These are phyloP conservation scores for Crataegus laevigata DNA, from an alignment of 306 rosid genomes.

Conservation along the genomic window DNA sequence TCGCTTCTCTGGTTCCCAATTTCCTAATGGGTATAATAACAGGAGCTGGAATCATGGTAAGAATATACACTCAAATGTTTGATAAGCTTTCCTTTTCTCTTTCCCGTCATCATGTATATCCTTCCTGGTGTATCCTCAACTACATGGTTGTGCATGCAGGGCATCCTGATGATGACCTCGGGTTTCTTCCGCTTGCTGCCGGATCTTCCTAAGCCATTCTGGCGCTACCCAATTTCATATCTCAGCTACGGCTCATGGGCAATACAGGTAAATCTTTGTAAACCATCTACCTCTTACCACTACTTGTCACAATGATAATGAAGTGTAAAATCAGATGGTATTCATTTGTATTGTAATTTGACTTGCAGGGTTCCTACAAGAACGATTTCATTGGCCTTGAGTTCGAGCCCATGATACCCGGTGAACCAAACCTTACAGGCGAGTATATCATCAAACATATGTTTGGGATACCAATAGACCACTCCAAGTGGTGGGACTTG, in stretches of 20 bases:
- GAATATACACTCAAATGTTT: slow-evolving; percentile 13
- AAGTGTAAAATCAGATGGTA: neutral
- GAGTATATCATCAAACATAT: slow-evolving; percentile 45
- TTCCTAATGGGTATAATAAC: slow-evolving; percentile 94
- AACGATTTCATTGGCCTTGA: slow-evolving; percentile 82
- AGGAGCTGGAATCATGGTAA: slow-evolving; percentile 94
- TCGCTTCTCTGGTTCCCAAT: slow-evolving; percentile 93
- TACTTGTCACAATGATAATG: neutral
- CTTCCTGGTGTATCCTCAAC: neutral
- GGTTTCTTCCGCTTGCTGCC: slow-evolving; percentile 71
- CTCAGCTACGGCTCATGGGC: slow-evolving; percentile 89
- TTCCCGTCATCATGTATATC: neutral
- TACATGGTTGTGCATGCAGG: slow-evolving; percentile 41
- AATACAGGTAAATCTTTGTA: slow-evolving; percentile 47
- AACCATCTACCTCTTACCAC: neutral
- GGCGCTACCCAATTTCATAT: slow-evolving; percentile 90
- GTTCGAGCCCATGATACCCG: slow-evolving; percentile 58
- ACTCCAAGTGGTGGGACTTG: slow-evolving; percentile 97
- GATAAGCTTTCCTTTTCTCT: neutral
- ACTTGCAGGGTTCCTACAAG: slow-evolving; percentile 81
- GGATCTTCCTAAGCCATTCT: slow-evolving; percentile 83
- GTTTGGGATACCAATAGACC: slow-evolving; percentile 55
- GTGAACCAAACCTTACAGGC: slow-evolving; percentile 60
- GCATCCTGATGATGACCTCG: slow-evolving; percentile 92
- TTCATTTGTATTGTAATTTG: neutral